Conservation (phyloP, 2,329 filamentous ascomycete genomes). For the Ceratocystis ficicola region DNA sequence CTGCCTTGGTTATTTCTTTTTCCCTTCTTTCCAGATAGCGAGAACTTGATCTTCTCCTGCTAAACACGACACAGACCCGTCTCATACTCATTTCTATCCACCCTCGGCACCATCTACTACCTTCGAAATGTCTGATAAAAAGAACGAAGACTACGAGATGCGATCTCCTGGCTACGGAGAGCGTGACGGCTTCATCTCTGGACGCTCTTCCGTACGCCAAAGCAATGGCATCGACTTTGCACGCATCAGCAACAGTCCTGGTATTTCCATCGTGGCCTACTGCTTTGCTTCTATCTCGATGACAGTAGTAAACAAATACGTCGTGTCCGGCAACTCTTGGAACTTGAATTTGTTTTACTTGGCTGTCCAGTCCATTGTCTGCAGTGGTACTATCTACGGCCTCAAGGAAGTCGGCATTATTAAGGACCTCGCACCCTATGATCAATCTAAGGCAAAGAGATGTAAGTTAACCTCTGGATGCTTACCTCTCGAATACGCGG, state of each 20-base stretch:
- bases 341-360: conserved; percentile 96
- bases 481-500: background rate
- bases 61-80: background rate
- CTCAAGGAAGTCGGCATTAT: conserved; percentile 77
- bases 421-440: conserved; percentile 69
- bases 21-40: background rate
- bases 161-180: conserved; percentile 49
- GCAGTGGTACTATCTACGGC: conserved; percentile 67
- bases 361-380: conserved; percentile 80
- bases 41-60: background rate
- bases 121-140: conserved; percentile 65
- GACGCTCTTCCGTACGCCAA: conserved; percentile 26
- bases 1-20: background rate
- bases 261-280: conserved; percentile 74
- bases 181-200: conserved; percentile 40
- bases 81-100: conserved; percentile 2
- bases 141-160: conserved; percentile 69
- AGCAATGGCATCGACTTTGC: conserved; percentile 30
- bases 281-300: conserved; percentile 95
- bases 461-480: conserved; percentile 45
- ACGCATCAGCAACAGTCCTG: conserved; percentile 60
- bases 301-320: conserved; percentile 99
- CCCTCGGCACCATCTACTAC: background rate
- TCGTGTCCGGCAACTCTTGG: conserved; percentile 79
- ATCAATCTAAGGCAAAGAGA: conserved; percentile 77